Evolutionary conservation across 2,329 filamentous ascomycete genomes (phyloP), one percentile per base, ranked within the genome.

Genomic region (Arthrobotrys iridis): DNA sequence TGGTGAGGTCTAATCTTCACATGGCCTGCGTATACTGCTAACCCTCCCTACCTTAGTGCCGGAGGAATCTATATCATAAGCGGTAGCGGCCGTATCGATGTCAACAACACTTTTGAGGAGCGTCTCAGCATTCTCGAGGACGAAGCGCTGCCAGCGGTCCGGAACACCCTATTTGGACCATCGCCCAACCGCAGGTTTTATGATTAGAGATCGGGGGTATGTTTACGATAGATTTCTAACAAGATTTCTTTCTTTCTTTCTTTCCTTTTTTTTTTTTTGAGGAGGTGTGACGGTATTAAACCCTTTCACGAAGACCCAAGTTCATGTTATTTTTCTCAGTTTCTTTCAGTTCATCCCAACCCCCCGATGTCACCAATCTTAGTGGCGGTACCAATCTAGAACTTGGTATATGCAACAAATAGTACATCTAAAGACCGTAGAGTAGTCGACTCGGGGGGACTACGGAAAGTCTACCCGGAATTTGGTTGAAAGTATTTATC

Each of bases 81-180:
- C 78, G 90, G 91, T 79, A 87, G 86, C 78, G 95, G 95, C 82
- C 97, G 94, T 87, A 98, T 99, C 82, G 93, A 97, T 80, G 94
- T 99, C 83, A 93, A 97, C 88, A 98, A 99, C 86, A 98, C 95
- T 65, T 91, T 98, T 79, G 95, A 98, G 82, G 91, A 96, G 82
- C 90, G 95, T 78, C 86, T 99, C 83, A 88, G 87, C 80, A 86
- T 98, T 76, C 88, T 98, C 78, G 91, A 97, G 84, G 89, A 90
- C 68, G 91, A 91, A 79, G 91, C 92, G 59, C 88, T 97, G 71
- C 95, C 95, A 11, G 89, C 89, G 46, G 90, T 99, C 80, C 88
- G 95, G 81, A 88, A 91, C 82, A 91, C 91, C 13, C 86, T 99
- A 73, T 99, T 99, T 81, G 95, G 95, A 76, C 90, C 92, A 85